These are phyloP conservation scores for Alternaria sp. DNA, from an alignment of 2,329 filamentous ascomycete species.

Conservation along the genomic window DNA sequence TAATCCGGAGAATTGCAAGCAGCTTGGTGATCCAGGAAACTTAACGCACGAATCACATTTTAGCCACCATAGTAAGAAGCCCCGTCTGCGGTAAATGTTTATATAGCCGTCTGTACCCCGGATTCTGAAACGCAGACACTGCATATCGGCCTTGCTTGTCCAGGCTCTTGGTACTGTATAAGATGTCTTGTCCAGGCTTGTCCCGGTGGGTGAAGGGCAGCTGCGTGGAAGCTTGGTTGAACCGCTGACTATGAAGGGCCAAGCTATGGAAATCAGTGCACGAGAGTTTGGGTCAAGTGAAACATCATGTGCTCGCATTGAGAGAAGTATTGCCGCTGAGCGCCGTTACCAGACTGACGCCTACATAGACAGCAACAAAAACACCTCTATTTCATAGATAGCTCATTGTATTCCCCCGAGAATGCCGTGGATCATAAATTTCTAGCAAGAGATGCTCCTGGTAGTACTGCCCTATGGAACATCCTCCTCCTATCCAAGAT, in stretches of 20 bases:
- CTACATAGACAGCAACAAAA: neutral
- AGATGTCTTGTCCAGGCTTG: slow-evolving; percentile 36
- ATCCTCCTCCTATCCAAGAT: neutral
- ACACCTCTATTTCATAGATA: neutral
- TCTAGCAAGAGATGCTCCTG: neutral
- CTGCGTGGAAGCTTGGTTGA: slow-evolving; percentile 26
- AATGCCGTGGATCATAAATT: no score
- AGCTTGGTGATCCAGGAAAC: slow-evolving; percentile 9
- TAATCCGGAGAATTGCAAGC: slow-evolving; percentile 20
- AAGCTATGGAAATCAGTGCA: neutral
- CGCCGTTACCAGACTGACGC: neutral
- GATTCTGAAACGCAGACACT: slow-evolving; percentile 19
- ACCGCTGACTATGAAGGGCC: slow-evolving; percentile 17
- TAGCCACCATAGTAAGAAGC: slow-evolving; percentile 23
- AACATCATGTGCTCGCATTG: neutral
- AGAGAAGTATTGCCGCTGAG: neutral
- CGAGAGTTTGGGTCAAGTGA: neutral
- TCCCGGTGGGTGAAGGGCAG: slow-evolving; percentile 36
- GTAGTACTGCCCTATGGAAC: neutral
- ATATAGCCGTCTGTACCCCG: slow-evolving; percentile 29
- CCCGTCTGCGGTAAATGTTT: slow-evolving; percentile 8
- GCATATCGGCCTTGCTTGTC: slow-evolving; percentile 17
- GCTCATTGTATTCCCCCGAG: no score
- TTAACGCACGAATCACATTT: slow-evolving; percentile 22
- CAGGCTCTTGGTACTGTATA: slow-evolving; percentile 32